phyloP scores from a whole-genome alignment of 2,329 filamentous ascomycete species.

The Juglanconis juglandina region DNA sequence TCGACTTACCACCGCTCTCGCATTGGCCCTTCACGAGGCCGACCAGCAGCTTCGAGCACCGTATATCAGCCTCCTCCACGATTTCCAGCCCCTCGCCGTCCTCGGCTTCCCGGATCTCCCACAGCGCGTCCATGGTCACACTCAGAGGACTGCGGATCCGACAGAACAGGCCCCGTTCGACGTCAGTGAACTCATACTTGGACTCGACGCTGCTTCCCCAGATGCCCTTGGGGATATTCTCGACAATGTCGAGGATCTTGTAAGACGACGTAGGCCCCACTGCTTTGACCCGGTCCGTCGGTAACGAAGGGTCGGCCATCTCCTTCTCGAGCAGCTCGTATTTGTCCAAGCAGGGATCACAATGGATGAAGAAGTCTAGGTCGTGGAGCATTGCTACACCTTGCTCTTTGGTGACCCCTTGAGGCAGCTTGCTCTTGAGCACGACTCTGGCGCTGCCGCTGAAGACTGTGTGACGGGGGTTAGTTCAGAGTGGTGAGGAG shows the following conservation, averaged over 20 bases:
- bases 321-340: slow-evolving; percentile 34
- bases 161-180: slow-evolving; percentile 48
- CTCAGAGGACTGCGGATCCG: slow-evolving; percentile 49
- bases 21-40: slow-evolving; percentile 48
- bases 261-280: slow-evolving; percentile 24
- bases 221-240: slow-evolving; percentile 36
- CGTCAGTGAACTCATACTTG: slow-evolving; percentile 51
- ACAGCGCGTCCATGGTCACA: slow-evolving; percentile 52
- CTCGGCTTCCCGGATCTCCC: slow-evolving; percentile 36
- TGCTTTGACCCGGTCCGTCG: slow-evolving; percentile 24
- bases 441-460: slow-evolving; percentile 39
- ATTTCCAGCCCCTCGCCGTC: slow-evolving; percentile 36
- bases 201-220: slow-evolving; percentile 54
- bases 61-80: slow-evolving; percentile 48
- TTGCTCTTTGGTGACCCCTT: slow-evolving; percentile 30
- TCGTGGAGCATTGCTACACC: slow-evolving; percentile 48
- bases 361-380: slow-evolving; percentile 49
- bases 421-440: slow-evolving; percentile 42
- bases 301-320: slow-evolving; percentile 19
- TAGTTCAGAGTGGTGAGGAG: background rate
- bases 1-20: slow-evolving; percentile 43
- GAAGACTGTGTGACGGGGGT: slow-evolving; percentile 33
- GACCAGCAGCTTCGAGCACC: slow-evolving; percentile 47
- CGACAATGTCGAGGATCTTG: slow-evolving; percentile 25
- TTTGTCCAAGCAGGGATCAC: slow-evolving; percentile 49